Evolutionary conservation across 202 grass and related monocot genomes (phyloP), one percentile per base, ranked within the genome.

Genomic region (Bolboschoenoplectus hybrid): DNA sequence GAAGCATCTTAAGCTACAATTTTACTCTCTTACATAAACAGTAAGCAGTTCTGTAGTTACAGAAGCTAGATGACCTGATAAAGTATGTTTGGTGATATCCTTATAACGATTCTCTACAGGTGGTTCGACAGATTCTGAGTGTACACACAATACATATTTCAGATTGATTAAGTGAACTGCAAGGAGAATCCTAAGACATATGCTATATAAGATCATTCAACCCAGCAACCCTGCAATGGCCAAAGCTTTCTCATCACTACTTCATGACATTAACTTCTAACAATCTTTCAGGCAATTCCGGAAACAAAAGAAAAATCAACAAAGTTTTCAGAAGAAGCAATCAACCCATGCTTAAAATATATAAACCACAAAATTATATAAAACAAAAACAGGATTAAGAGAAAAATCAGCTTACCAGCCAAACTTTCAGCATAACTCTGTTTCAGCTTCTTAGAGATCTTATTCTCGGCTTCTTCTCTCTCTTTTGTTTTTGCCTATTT

Each of bases 401-500:
- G 32, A 45, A 67, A 90, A 67, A 80, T 82, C 19, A 63, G 75
- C 90, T 94, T 58, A 92, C 93, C 86, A 63, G 93, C 93, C 61
- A 89, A 87, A 45, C 65, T 89, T 85, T 91, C 89, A 68, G 90
- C 86, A 89, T 94, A 89, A 84, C 90, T 99, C 81, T 88, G 87
- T 78, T 84, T 88, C 14, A 99, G 88, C 84, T 66, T 94, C 61
- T 90, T 63, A 1, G 43, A 69, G 67, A 96, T 90, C 87, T 71
- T 64, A 55, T 90, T 81, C 87, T 90, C 87, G 74, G 71, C 51
- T 88, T 94, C 61, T 85, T 94, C 86, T 51, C 79, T 89, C 69
- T 63, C 85, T 86, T 92, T 73, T 57, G 66, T 80, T 87, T 89
- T 94, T 43, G 72, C 93, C 97, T 96, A 63, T 65, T 83, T 67